Conservation (phyloP, 2,329 filamentous ascomycete genomes). For the Venturiaceae sp. region DNA sequence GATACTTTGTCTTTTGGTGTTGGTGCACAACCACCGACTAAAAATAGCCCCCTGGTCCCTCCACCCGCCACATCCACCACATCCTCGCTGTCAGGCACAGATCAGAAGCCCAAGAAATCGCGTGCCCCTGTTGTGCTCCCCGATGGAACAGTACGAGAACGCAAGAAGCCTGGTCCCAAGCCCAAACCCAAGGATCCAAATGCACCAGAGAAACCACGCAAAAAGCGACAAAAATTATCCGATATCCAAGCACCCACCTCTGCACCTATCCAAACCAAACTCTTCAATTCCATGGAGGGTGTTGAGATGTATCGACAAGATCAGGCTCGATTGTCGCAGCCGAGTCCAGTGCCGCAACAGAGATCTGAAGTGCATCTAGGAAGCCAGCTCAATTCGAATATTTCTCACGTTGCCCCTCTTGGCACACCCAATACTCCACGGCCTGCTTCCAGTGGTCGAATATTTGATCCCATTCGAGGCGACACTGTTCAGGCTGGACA, state of each 20-base stretch:
- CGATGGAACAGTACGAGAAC: conserved; percentile 42
- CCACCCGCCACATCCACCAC: conserved; percentile 18
- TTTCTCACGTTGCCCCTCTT: not conserved
- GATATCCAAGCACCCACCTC: conserved; percentile 2
- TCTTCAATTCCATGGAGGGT: conserved; percentile 7
- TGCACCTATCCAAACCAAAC: conserved; percentile 7
- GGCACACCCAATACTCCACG: conserved; percentile 15
- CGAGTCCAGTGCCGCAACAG: conserved; percentile 19
- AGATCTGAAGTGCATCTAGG: conserved; percentile 13
- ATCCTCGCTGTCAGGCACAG: conserved; percentile 19
- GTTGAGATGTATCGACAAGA: conserved; percentile 8
- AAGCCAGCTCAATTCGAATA: conserved; percentile 1
- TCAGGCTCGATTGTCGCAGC: conserved; percentile 17
- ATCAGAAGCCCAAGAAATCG: conserved; percentile 34
- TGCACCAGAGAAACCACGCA: conserved; percentile 9
- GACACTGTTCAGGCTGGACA: conserved; percentile 35
- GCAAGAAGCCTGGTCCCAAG: conserved; percentile 57
- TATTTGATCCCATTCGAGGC: conserved; percentile 81
- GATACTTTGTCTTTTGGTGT: conserved; percentile 10
- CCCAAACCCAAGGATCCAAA: conserved; percentile 40
- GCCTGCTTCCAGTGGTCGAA: conserved; percentile 61
- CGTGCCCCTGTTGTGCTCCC: conserved; percentile 32
- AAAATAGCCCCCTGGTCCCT: conserved; percentile 9
- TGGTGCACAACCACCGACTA: conserved; percentile 12
- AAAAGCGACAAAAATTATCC: conserved; percentile 3